Base-by-base conservation (phyloP, 768 basidiomycete genomes). In the Amanita exitialis region DNA sequence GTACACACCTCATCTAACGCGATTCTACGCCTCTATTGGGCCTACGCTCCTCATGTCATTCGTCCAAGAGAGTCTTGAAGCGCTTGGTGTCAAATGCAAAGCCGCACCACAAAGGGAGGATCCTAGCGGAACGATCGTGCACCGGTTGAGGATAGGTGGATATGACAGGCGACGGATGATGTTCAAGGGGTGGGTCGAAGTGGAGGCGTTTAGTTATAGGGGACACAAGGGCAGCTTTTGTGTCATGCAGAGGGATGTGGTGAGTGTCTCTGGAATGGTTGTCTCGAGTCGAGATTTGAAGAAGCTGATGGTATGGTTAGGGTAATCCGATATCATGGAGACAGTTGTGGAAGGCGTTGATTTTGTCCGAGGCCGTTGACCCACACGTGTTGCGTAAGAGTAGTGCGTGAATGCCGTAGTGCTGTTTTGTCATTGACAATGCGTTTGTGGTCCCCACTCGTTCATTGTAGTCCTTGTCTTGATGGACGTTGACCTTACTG, bases 241-340 rank as follows among this genome's bases (percentile, higher is more conserved):
- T 49, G 61, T 86, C 3, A 83, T 90, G 82, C 70, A 73, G 53
- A 70, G 84, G 48, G 84, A 88, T 54, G 72, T 76, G 64, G 86
- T 84, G 54, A 44, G 76, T 71, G 4, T n/a, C 13, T 52, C 28
- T 45, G 46, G 13, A 25, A 23, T 23, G 3, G 23, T 4, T 23
- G 7, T 34, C 20, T 39, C 15, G 21, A 16, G 13, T 44, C 38
- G 5, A 12, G 28, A 20, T 34, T 23, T 16, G 4, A n/a, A 8
- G 18, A 32, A n/a, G 25, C 18, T 32, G 34, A 21, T 20, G 44
- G n/a, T 47, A 6, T 45, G 27, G 10, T n/a, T 47, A 88, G 83
- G 87, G 87, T 0, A 85, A 79, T 60, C 87, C 86, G 20, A 76
- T 88, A 45, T 83, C 80, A 38, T 90, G 87, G 88, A 70, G 86